Evolutionary conservation across 2,329 filamentous ascomycete species (phyloP).

Genomic region (Domatiomyces globalis): DNA sequence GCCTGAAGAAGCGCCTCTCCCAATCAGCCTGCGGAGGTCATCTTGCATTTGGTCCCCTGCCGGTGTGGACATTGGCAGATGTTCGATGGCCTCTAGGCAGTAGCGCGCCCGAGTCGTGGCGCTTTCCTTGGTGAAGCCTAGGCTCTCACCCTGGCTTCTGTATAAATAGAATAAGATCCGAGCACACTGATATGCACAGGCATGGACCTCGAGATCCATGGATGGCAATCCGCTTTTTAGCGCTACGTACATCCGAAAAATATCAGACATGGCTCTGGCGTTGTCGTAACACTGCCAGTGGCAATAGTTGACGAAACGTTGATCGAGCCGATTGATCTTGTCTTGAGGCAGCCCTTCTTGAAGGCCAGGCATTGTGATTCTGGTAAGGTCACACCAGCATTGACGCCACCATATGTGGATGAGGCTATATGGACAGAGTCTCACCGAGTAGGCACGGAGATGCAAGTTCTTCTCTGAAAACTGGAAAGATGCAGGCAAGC

Average conservation of each 20-base stretch:
- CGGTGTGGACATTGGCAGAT: not conserved
- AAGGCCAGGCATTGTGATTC: constrained; percentile 10
- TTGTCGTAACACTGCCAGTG: not conserved
- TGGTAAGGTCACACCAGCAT: constrained; percentile 10
- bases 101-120: not conserved
- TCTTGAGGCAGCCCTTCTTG: constrained; percentile 7
- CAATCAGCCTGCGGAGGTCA: not conserved
- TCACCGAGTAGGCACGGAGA: constrained; percentile 3
- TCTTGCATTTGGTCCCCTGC: not conserved
- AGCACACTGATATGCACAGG: not conserved
- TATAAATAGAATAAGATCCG: not conserved
- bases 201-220: not conserved
- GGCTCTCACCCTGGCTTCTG: not conserved
- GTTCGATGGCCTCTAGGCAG: not conserved
- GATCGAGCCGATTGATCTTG: constrained; percentile 6
- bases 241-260: not conserved
- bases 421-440: constrained; percentile 5
- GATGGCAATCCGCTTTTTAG: not conserved
- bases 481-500: constrained; percentile 1
- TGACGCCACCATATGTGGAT: constrained; percentile 13
- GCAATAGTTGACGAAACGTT: not conserved
- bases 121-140: not conserved
- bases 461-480: constrained; percentile 5
- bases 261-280: not conserved
- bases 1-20: not conserved